A percentile compares a stretch with the other conserved stretches of the same genome.
Conservation (phyloP, 2,329 filamentous ascomycete genomes). For the Macrophomina pseudophaseolina region DNA sequence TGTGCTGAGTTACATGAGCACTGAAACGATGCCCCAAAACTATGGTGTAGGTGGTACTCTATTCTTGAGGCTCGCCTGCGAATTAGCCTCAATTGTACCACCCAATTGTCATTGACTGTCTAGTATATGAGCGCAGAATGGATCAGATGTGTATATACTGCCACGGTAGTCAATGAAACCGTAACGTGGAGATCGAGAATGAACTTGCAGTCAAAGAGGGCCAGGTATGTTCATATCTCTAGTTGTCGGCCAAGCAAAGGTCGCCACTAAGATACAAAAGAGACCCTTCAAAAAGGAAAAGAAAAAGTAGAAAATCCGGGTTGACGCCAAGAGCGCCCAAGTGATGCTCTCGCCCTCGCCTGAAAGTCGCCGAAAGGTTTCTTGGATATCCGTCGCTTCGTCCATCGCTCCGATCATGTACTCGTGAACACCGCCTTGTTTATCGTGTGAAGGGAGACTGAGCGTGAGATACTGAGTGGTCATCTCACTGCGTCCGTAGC, state of each 20-base stretch:
- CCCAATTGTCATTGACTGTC: constrained; percentile 13
- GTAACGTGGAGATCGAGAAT: not conserved
- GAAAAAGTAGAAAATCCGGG: constrained; percentile 17
- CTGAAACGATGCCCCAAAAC: constrained; percentile 2
- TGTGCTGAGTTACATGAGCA: not conserved
- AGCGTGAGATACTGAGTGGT: not conserved
- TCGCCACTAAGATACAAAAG: constrained; percentile 25
- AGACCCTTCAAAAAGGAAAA: not conserved
- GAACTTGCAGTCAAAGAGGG: constrained; percentile 11
- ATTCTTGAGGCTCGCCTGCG: no score
- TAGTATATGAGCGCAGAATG: not conserved
- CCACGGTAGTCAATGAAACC: constrained; percentile 8
- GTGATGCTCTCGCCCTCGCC: constrained; percentile 22
- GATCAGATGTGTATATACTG: not conserved
- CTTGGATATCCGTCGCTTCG: constrained; percentile 21
- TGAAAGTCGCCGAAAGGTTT: constrained; percentile 16
- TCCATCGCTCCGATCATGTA: constrained; percentile 22
- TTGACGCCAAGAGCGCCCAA: constrained; percentile 24
- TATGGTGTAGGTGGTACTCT: not conserved
- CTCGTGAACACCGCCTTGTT: constrained; percentile 19
- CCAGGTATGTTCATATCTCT: constrained; percentile 9
- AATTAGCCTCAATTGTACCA: not conserved
- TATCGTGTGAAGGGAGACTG: constrained; percentile 10
- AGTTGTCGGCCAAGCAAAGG: constrained; percentile 13
- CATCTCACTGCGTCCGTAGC: constrained; percentile 2